These are phyloP conservation scores for Candolleomyces efflorescens DNA, from an alignment of 768 basidiomycete species.

Conservation along the genomic window DNA sequence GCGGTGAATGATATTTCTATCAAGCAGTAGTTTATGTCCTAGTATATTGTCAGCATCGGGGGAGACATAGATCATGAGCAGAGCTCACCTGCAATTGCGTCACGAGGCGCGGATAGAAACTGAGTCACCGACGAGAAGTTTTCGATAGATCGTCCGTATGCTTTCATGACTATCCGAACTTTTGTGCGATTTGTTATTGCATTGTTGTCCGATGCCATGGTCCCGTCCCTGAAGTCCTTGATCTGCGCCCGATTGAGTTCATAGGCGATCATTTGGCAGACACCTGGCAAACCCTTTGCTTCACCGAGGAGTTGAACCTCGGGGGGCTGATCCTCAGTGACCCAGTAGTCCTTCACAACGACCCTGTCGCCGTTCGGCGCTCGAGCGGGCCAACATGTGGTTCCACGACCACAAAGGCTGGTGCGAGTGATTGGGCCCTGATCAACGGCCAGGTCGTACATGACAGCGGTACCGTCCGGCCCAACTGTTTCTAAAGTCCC, in stretches of 20 bases:
- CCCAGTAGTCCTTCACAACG: conserved; percentile 22
- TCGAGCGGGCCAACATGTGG: conserved; percentile 17
- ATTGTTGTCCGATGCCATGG: no score
- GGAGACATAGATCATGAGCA: no score
- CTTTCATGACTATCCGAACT: not conserved
- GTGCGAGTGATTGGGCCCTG: conserved; percentile 6
- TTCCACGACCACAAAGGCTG: conserved; percentile 17
- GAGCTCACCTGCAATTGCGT: not conserved
- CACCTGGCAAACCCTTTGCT: conserved; percentile 11
- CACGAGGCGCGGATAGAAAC: not conserved
- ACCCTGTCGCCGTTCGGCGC: not conserved
- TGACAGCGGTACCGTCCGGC: not conserved
- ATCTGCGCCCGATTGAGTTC: conserved; percentile 3
- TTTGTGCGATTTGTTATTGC: not conserved
- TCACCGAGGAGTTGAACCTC: conserved; percentile 6
- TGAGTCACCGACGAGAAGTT: not conserved
- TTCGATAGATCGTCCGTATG: not conserved
- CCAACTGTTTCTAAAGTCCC: no score
- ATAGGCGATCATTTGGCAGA: conserved; percentile 13
- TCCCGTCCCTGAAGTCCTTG: conserved; percentile 1
- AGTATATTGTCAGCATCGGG: no score
- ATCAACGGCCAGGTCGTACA: not conserved
- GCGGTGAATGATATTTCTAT: not conserved
- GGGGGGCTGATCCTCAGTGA: not conserved
- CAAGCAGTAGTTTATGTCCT: not conserved